Evolutionary conservation across 2,329 filamentous ascomycete genomes (phyloP).

Genomic region (Pseudogymnoascus sp.): DNA sequence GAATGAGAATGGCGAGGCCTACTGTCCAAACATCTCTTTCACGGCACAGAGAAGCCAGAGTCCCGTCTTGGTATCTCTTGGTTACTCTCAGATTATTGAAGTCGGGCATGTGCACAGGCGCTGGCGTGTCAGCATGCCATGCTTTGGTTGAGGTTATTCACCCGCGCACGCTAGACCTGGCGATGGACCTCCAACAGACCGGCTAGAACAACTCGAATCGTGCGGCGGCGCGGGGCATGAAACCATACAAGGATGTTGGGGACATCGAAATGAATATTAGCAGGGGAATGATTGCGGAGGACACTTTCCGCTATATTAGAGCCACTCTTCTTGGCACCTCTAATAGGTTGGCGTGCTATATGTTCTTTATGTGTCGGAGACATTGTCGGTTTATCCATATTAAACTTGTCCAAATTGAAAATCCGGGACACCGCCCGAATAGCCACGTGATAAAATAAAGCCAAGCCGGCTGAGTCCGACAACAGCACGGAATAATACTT

Average conservation of each 20-base stretch:
- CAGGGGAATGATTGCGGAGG: background rate
- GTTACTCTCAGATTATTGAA: background rate
- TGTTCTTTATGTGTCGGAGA: background rate
- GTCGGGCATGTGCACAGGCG: background rate
- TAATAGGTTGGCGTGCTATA: background rate
- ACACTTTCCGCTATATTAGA: background rate
- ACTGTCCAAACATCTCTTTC: background rate
- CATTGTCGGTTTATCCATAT: background rate
- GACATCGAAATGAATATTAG: background rate
- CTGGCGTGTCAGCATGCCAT: background rate
- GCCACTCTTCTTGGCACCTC: background rate
- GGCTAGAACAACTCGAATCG: background rate
- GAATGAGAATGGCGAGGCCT: background rate
- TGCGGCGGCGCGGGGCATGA: background rate
- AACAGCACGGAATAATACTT: background rate
- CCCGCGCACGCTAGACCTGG: background rate
- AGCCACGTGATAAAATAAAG: background rate
- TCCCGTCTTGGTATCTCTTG: slow-evolving; percentile 3
- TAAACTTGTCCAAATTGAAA: background rate
- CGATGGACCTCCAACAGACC: background rate
- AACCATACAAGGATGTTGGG: background rate
- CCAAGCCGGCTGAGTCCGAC: background rate
- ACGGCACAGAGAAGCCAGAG: background rate
- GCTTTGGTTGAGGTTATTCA: background rate
- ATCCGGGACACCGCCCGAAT: background rate